These are phyloP conservation scores for Corylus americana DNA, from an alignment of 306 rosid genomes.

Conservation along the genomic window DNA sequence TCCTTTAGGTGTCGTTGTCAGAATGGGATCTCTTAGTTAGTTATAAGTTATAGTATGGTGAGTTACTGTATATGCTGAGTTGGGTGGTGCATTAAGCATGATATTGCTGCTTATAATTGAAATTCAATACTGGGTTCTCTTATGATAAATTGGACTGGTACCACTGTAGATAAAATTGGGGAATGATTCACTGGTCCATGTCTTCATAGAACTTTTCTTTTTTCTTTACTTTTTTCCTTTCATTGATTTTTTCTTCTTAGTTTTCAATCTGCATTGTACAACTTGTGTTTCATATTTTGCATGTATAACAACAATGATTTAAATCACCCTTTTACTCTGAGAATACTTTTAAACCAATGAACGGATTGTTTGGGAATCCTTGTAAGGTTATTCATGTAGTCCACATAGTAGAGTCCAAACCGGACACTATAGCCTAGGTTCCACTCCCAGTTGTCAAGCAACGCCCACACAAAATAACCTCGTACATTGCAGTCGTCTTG, in stretches of 20 bases:
- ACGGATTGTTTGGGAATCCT: conserved; percentile 84
- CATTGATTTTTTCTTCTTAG: conserved; percentile 6
- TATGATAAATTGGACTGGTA: background rate
- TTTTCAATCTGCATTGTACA: conserved; percentile 26
- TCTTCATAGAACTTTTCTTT: background rate
- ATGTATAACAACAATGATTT: conserved; percentile 5
- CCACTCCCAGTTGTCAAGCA: conserved; percentile 99
- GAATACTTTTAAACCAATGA: conserved; percentile 72
- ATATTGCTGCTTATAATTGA: no score
- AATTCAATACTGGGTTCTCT: background rate
- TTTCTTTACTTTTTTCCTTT: background rate
- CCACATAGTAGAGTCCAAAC: conserved; percentile 86
- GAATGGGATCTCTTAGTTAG: no score
- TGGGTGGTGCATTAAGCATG: no score
- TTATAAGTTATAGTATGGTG: no score
- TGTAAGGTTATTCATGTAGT: conserved; percentile 79
- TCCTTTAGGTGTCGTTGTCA: no score
- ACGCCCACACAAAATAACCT: conserved; percentile 93
- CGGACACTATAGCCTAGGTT: conserved; percentile 84
- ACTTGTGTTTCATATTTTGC: background rate
- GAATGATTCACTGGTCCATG: background rate
- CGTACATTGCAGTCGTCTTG: conserved; percentile 69
- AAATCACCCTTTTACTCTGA: conserved; percentile 36
- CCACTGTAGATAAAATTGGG: background rate
- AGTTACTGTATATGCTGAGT: no score